These are phyloP conservation scores for Auricularia sp. DNA, from an alignment of 768 basidiomycete species.

Conservation along the genomic window DNA sequence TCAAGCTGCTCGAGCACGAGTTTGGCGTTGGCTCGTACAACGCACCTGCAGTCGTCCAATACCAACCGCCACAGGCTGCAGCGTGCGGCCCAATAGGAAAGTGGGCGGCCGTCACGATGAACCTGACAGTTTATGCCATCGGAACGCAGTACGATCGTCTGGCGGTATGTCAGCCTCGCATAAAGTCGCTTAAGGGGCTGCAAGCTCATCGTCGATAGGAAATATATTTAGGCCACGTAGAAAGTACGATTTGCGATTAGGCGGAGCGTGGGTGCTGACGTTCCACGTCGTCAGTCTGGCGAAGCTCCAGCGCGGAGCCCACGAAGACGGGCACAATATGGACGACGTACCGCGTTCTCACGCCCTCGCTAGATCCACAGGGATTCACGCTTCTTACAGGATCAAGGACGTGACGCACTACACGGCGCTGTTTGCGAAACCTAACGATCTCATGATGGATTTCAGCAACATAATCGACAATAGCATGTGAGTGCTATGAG, in stretches of 20 bases:
- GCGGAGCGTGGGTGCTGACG: background rate
- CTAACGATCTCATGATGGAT: background rate
- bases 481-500: background rate
- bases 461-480: background rate
- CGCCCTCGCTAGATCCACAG: background rate
- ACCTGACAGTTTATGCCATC: background rate
- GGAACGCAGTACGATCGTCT: background rate
- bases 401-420: background rate
- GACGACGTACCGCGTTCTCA: background rate
- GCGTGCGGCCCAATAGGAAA: background rate
- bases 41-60: background rate
- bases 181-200: too few species aligned
- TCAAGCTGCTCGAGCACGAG: background rate
- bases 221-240: background rate
- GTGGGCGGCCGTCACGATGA: constrained; percentile 1
- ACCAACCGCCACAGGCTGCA: background rate
- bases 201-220: background rate
- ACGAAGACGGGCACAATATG: background rate
- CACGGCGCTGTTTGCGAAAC: background rate
- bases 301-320: background rate
- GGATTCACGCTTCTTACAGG: background rate
- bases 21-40: constrained; percentile 1
- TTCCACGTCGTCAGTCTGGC: background rate
- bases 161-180: background rate
- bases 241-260: background rate